Base-by-base conservation (phyloP, 106 monocot genomes). In the Dioscorea alata region DNA sequence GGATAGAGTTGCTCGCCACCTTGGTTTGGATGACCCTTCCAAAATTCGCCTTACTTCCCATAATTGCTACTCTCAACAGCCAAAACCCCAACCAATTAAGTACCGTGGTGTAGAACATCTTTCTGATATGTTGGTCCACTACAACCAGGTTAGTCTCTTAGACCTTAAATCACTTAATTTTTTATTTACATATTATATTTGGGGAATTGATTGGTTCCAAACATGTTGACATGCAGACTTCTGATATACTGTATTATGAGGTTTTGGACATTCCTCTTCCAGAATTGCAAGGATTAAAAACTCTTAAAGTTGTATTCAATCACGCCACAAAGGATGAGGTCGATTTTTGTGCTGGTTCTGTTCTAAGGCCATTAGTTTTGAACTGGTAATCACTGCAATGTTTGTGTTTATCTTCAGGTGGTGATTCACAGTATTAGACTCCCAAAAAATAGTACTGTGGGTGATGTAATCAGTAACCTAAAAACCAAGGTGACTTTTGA, bases 51-150 rank as follows among this genome's bases (percentile, higher is more conserved):
- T 99, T 76, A 99, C 97, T 22, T 87, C 97, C 64, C 92, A 99
- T 56, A 93, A 99, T 51, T 99, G 97, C 80, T 99, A 93, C 57
- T 92, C 97, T 64, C 92, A 99, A 69, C 97, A 99, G 78, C 97
- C 97, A 33, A 99, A 99, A 74, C 97, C 90, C 17, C 97, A 99
- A 61, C 90, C 97, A 6, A 99, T 99, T 49, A 92, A 86, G 49
- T 99, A 90, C 48, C 82, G 92, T n/a, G 92, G 92, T 73, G 90
- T 85, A 60, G 97, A 99, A 7, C 92, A 90, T 77, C 85, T 99
- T 22, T 78, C 83, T 14, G 97, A 99, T 57, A 92, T 99, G 97
- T 68, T 99, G 61, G 81, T 90, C 56, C 97, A 99, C 63, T 92
- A 92, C 67, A 99, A 99, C 65, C 97, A 96, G 95, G 95, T 91